phyloP scores from a whole-genome alignment of 1,139 yeast genomes.

The Lodderomyces parapsilosis region DNA sequence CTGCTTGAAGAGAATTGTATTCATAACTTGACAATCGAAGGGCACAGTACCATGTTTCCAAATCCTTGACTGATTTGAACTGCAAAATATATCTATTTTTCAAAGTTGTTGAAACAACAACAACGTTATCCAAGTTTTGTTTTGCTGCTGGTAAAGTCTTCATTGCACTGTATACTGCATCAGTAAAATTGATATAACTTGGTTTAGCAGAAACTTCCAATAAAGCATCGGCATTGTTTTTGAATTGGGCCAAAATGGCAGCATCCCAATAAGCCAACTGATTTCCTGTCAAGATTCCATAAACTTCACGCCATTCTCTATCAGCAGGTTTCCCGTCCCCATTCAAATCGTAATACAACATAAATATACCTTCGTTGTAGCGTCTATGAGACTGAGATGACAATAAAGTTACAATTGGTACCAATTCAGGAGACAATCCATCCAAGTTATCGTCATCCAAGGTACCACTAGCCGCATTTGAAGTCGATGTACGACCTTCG shows the following conservation, averaged over 20 bases:
- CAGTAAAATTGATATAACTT: slow-evolving; percentile 86
- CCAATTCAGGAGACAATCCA: slow-evolving; percentile 60
- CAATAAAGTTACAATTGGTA: slow-evolving; percentile 71
- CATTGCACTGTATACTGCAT: slow-evolving; percentile 81
- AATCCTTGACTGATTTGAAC: slow-evolving; percentile 58
- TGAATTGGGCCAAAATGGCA: slow-evolving; percentile 59
- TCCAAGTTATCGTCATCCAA: slow-evolving; percentile 16
- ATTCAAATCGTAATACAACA: slow-evolving; percentile 69
- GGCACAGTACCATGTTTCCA: slow-evolving; percentile 74
- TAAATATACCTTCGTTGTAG: slow-evolving; percentile 71
- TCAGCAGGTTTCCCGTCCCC: slow-evolving; percentile 85
- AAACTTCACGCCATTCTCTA: slow-evolving; percentile 88
- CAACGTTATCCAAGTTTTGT: slow-evolving; percentile 69
- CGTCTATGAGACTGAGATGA: slow-evolving; percentile 74
- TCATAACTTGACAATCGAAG: slow-evolving; percentile 79
- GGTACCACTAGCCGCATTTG: slow-evolving; percentile 7
- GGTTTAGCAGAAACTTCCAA: slow-evolving; percentile 67
- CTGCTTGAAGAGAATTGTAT: slow-evolving; percentile 80
- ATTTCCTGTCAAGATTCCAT: slow-evolving; percentile 86
- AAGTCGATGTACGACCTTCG: neutral
- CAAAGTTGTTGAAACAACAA: slow-evolving; percentile 85
- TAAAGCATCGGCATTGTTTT: slow-evolving; percentile 48
- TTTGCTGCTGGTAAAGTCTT: slow-evolving; percentile 58
- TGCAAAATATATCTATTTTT: slow-evolving; percentile 84
- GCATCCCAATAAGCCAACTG: slow-evolving; percentile 95